Conservation (phyloP, 306 rosid species). For the Cicer cuneatum region DNA sequence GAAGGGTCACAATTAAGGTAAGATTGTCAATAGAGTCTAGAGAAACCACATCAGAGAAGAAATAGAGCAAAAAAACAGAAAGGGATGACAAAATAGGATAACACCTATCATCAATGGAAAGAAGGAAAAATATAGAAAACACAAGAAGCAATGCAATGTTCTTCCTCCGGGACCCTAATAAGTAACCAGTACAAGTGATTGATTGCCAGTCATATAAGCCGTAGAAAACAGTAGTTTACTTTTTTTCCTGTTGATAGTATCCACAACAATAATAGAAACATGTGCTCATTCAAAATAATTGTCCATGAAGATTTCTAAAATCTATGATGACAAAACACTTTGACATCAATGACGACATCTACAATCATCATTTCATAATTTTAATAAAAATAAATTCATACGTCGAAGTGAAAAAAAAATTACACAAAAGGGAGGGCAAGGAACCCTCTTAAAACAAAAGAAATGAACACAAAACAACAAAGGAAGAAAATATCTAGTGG, state of each 20-base stretch:
- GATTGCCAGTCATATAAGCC: neutral
- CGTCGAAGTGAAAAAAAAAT: neutral
- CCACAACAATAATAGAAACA: neutral
- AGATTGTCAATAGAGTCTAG: neutral
- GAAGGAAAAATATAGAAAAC: neutral
- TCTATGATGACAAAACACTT: neutral
- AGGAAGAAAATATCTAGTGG: neutral
- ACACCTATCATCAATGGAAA: neutral
- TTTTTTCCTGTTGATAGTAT: neutral
- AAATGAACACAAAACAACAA: neutral
- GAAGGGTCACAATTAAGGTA: neutral
- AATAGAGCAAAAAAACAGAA: neutral
- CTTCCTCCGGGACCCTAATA: neutral
- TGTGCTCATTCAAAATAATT: neutral
- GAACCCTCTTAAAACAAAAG: neutral
- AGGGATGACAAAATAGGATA: neutral
- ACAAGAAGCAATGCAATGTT: slow-evolving; percentile 6
- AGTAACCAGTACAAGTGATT: neutral
- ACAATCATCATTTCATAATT: neutral
- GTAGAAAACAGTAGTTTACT: neutral
- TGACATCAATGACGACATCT: neutral
- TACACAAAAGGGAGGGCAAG: neutral
- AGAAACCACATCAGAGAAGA: neutral
- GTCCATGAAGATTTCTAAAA: neutral
- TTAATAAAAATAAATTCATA: neutral